Base-by-base conservation (phyloP, 495 filamentous ascomycete genomes). In the Amphirosellinia nigrospora region DNA sequence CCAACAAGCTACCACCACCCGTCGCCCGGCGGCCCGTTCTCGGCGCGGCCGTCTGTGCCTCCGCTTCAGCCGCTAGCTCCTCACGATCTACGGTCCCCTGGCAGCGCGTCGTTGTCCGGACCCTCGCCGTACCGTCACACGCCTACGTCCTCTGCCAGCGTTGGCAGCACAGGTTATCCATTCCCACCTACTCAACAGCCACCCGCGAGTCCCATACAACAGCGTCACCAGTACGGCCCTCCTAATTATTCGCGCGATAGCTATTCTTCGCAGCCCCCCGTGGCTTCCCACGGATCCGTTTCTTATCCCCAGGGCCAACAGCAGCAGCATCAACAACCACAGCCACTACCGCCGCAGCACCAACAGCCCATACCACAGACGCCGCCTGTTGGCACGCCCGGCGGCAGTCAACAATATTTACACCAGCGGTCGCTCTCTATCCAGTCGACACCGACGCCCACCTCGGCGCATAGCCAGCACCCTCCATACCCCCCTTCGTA, bases 51-150 rank as follows among this genome's bases (percentile, higher is more conserved):
- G 45, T 78, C 83, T 60, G 80, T 83, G 45, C 85, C 85, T 52
- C 84, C 85, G 15, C 80, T 86, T 39, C 86, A 87, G 77, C 84
- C 83, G 28, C 77, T 81, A 67, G 71, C 80, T 58, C 63, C 82
- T 23, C 70, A 83, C 75, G 86, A 88, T 67, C 72, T 84, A 71
- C 82, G 87, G 60, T 88, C 86, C 23, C 86, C 86, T 64, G 82
- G 79, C 66, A 75, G 82, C 65, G 76, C 70, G 43, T 75, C 80
- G 34, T 82, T 82, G 58, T 82, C 84, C 15, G 82, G 74, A 0
- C 84, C 85, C 45, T 89, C 86, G 1, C 85, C 86, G 3, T 88
- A 88, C 70, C 83, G 84, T 62, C 85, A 81, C 46, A 83, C 82
- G 36, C 83, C 84, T 6, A 81, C 79, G 2, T 81, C 82, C 16